Evolutionary conservation across 1,284 basidiomycete genomes (phyloP), one percentile per base, ranked within the genome.

Genomic region (Ceratobasidium papillatum): DNA sequence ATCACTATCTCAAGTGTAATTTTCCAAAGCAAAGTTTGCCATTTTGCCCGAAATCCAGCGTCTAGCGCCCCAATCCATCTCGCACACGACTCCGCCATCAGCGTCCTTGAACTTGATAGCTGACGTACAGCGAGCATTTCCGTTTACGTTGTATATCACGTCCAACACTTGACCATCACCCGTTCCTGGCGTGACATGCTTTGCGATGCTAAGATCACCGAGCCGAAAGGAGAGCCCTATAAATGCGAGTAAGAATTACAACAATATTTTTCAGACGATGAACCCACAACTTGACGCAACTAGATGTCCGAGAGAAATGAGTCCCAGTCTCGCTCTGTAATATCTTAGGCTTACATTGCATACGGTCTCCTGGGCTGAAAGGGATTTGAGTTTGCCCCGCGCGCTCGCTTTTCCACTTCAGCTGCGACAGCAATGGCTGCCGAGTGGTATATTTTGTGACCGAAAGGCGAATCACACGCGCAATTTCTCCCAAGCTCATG

Each of bases 191-290:
- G 43, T 47, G 38, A 71, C 34, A 34, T 71, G 66, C 19, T 71
- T 47, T 3, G 22, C 41, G 25, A 71, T 47, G 41, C 34, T 71
- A 17, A 71, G 47, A n/a, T 71, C 38, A 4, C 66, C 66, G 0
- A 71, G 66, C n/a, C 66, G 51, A 47, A 71, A 71, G 36, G 66
- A 56, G 17, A 71, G 66, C 66, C 66, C 66, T 71, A 34, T 14
- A 45, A 45, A 27, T 36, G 22, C 17, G 12, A 17, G 43, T 62
- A 9, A 62, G 59, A 17, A 11, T 51, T 7, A n/a, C 22, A 51
- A 51, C n/a, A 25, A 7, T 43, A 14, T 3, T 3, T 52, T 30
- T 9, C 51, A 27, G 27, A 11, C 17, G n/a, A n/a, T n/a, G 22
- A 22, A 12, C 59, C 43, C 14, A 62, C 59, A 62, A 22, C 59